A percentile compares a stretch with the other conserved stretches of the same genome.
These are phyloP conservation scores for Arabidopsis lyrata DNA, from an alignment of 441 rosid species.

Conservation along the genomic window DNA sequence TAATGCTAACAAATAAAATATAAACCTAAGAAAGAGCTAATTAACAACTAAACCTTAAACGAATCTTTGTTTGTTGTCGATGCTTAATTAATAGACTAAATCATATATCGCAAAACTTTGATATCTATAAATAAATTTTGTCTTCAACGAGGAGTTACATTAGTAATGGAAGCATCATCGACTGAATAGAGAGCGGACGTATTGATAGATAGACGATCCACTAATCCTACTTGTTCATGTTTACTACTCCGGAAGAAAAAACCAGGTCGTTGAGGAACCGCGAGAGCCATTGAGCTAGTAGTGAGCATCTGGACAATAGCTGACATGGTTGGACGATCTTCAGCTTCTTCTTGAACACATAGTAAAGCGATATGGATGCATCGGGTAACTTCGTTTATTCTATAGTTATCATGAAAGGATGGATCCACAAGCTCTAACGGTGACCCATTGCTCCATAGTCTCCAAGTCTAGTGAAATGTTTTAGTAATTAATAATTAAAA, in stretches of 20 bases:
- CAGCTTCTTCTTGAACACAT: slow-evolving; percentile 6
- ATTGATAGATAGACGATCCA: background rate
- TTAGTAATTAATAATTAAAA: background rate
- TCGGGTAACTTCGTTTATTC: background rate
- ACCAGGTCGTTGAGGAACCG: background rate
- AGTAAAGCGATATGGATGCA: slow-evolving; percentile 11
- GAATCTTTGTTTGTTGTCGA: too few relatives aligned
- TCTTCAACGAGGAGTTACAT: background rate
- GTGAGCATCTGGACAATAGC: background rate
- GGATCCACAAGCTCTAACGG: background rate
- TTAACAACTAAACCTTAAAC: too few relatives aligned
- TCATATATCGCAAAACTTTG: background rate
- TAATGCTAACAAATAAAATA: background rate
- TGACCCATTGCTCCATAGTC: background rate
- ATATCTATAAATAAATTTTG: background rate
- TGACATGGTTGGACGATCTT: background rate
- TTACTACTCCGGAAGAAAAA: background rate
- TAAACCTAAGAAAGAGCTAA: too few relatives aligned
- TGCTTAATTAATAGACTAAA: background rate
- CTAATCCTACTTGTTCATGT: background rate
- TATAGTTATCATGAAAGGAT: background rate
- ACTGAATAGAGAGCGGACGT: background rate
- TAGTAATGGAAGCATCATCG: background rate
- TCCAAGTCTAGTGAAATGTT: background rate
- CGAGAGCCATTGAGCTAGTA: background rate